Evolutionary conservation across 768 basidiomycete genomes (phyloP), one percentile per base, ranked within the genome.

Genomic region (Floccularia luteovirens): DNA sequence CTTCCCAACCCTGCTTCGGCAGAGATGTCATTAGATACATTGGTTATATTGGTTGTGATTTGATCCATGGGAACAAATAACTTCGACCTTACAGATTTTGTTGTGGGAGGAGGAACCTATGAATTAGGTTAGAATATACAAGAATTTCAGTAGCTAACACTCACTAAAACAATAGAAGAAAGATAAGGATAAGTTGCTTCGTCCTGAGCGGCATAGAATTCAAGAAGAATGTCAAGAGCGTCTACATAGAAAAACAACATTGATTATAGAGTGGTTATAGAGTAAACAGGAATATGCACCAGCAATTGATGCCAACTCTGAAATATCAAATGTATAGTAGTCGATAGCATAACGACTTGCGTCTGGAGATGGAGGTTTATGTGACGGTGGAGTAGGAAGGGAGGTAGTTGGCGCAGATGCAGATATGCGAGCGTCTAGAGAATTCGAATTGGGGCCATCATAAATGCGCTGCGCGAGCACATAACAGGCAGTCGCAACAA

Each of bases 341-440:
- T 84, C 79, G 31, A 86, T 62, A 6, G 74, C 81, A 52, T 77
- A 77, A 43, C 83, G 71, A 28, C 76, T 72, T 14, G 75, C 74
- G 51, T 84, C 80, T 36, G 84, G 82, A 25, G 81, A 83, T 25
- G 75, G 66, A 13, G 82, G 74, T 48, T 86, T 80, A 50, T 86
- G 75, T 17, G 84, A 79, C 17, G 87, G 87, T 24, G 87, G 87
- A 4, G 85, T 89, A 36, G 83, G 87, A 46, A 90, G 69, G 16
- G 84, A 85, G 32, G 82, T 72, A 12, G 83, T 79, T 17, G 86
- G 82, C 2, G 83, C 73, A 27, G 81, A 70, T 20, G 71, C 71
- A 14, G 82, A 78, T 49, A 89, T 77, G 41, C 87, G 75, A 31
- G 82, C 79, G 53, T 86, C 79, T 16, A 90, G 65, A 36, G 86